Conservation (phyloP, 2,329 filamentous ascomycete species). For the Purpureocillium lavendulum region DNA sequence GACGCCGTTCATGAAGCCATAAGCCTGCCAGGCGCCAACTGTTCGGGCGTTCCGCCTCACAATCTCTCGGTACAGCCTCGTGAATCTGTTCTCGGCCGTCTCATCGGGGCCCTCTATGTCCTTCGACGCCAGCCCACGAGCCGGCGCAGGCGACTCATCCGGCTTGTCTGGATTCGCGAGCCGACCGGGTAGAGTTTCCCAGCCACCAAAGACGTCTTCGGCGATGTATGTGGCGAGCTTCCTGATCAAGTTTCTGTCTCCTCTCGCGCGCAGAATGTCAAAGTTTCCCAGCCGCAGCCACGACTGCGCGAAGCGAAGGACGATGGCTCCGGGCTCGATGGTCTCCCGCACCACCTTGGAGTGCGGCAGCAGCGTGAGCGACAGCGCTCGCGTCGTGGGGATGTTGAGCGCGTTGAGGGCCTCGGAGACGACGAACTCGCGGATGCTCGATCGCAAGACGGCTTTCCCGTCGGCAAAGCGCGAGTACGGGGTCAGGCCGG, state of each 20-base stretch:
- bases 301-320: slow-evolving; percentile 79
- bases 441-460: slow-evolving; percentile 83
- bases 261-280: slow-evolving; percentile 76
- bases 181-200: slow-evolving; percentile 69
- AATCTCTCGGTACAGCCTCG: slow-evolving; percentile 80
- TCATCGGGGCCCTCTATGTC: slow-evolving; percentile 59
- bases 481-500: slow-evolving; percentile 87
- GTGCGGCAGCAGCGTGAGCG: slow-evolving; percentile 68
- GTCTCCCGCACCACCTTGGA: slow-evolving; percentile 69
- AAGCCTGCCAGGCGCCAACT: slow-evolving; percentile 92
- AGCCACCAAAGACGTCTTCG: slow-evolving; percentile 80
- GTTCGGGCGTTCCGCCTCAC: slow-evolving; percentile 76
- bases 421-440: slow-evolving; percentile 91
- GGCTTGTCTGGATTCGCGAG: slow-evolving; percentile 43
- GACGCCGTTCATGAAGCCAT: slow-evolving; percentile 98
- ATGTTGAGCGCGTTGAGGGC: slow-evolving; percentile 77
- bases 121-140: slow-evolving; percentile 45
- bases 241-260: slow-evolving; percentile 67
- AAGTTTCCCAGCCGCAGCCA: slow-evolving; percentile 96
- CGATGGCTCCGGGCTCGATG: slow-evolving; percentile 84
- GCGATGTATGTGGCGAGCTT: slow-evolving; percentile 74
- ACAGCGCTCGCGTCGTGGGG: slow-evolving; percentile 77
- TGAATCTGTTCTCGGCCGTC: slow-evolving; percentile 75
- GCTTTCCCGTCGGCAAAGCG: slow-evolving; percentile 95
- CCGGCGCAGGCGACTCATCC: slow-evolving; percentile 29